Evolutionary conservation across 202 grass and related monocot genomes (phyloP), one percentile per base, ranked within the genome.

Genomic region (Zizania palustris): DNA sequence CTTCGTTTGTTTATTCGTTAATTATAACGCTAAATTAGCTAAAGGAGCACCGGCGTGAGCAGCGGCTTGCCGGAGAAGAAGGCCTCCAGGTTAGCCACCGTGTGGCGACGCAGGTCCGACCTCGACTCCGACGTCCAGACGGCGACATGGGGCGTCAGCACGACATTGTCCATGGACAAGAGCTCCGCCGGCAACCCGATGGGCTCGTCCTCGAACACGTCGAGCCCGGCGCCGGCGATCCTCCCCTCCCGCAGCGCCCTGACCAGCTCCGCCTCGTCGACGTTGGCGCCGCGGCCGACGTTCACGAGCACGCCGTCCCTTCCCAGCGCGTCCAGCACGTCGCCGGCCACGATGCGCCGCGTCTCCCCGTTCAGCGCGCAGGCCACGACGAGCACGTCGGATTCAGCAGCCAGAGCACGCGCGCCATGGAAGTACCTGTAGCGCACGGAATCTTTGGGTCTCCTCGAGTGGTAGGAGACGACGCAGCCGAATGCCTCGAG

Each of bases 121-220:
- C 48, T 14, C 1, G 79, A 50, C 37, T 90, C 83, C 6, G 56
- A 13, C 53, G 83, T 90, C 64, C 45, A 46, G 4, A 83, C 68
- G 35, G 88, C 68, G 11, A 0, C 18, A 57, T 90, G 88, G 39
- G 49, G 57, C 4, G 80, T 73, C 3, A 90, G 75, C 59, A 90
- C 84, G 14, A 86, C 80, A 33, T 86, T 90, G 53, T 86, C 83
- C 88, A 90, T 72, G 28, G 21, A 18, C 15, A 83, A 13, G 15
- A 86, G 63, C 71, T 84, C 75, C 16, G 59, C 36, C 0, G 84
- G 84, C 46, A 90, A 75, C 9, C 4, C n/a, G n/a, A n/a, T 42
- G 4, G 84, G 88, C 59, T 90, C 88, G 7, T 76, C 21, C 45
- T 90, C 88, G 59, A 72, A 90, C 61, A 90, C 88, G 45, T 90